These are phyloP conservation scores for Hemisphaericaspora xylofermentans DNA, from an alignment of 1,139 yeast species.

Conservation along the genomic window DNA sequence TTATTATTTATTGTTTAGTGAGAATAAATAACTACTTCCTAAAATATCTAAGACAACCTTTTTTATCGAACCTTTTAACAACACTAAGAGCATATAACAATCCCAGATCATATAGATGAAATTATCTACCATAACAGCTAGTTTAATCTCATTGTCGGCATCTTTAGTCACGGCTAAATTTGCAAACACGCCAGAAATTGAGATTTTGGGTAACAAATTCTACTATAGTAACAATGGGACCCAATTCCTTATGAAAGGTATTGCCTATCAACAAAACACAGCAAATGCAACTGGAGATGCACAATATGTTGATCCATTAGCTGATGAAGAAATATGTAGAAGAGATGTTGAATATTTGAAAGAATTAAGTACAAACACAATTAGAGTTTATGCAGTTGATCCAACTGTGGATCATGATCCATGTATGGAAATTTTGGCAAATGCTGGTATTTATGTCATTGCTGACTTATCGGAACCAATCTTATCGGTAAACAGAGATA, in stretches of 20 bases:
- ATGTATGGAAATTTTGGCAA: conserved; percentile 82
- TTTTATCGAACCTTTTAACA: too few species aligned
- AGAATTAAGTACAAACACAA: conserved; percentile 72
- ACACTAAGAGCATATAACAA: background rate
- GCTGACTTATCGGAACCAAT: conserved; percentile 88
- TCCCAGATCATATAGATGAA: conserved; percentile 3
- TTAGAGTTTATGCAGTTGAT: conserved; percentile 72
- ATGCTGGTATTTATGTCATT: conserved; percentile 85
- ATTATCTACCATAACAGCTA: conserved; percentile 1
- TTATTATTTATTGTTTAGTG: background rate
- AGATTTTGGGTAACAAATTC: conserved; percentile 71
- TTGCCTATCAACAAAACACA: conserved; percentile 75
- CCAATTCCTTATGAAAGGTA: conserved; percentile 77
- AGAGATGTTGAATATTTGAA: conserved; percentile 81
- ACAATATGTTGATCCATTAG: conserved; percentile 67
- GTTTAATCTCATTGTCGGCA: conserved; percentile 7
- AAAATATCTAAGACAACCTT: background rate
- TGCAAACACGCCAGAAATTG: conserved; percentile 41
- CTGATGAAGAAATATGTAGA: conserved; percentile 66
- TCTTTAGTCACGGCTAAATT: conserved; percentile 10
- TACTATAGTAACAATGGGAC: conserved; percentile 75
- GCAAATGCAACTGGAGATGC: conserved; percentile 46
- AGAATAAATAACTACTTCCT: background rate
- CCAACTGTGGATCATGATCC: conserved; percentile 80
- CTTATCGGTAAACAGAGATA: conserved; percentile 68